Evolutionary conservation across 257 asterid species (phyloP), one percentile per base, ranked within the genome.

Genomic region (Coffea canephora): DNA sequence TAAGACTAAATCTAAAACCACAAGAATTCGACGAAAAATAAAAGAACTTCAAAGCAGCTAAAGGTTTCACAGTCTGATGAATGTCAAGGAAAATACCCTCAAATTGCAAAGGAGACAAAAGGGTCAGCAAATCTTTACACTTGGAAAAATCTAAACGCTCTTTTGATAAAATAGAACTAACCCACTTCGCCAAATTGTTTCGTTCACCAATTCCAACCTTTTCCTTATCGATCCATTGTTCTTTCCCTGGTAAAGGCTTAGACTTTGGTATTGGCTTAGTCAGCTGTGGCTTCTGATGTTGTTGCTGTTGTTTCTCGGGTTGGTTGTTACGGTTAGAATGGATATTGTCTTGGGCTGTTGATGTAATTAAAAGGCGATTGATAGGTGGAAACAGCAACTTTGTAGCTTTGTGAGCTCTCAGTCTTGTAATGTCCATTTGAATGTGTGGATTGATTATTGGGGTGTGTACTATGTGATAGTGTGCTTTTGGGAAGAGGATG

Each of bases 31-130:
- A 83, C 11, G 91, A 90, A 77, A 89, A 85, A 80, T 89, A 77
- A 62, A 95, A 90, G 78, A 95, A 91, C 80, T 87, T 88, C 90
- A 89, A 84, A 82, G 92, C 89, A 78, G 86, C 71, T 0, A 88
- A 91, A 46, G 97, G 96, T 52, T 91, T 89, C 55, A 90, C 89
- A 73, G 76, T 74, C 41, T 81, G 81, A 76, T 86, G 90, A 79
- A 87, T 84, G 81, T 88, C 93, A 84, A 86, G 85, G 70, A 94
- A 93, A 76, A 89, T 27, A 31, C 82, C 73, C 86, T 94, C 97
- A 80, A 94, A 94, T 19, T 86, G 88, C 43, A 48, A 81, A 14
- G 97, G 93, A 75, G 79, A 82, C 78, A 90, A 79, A 77, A 48
- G 74, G 77, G 79, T 81, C 23, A 94, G 75, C 68, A 94, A 81